Conservation (phyloP, 2,329 filamentous ascomycete species). For the Aspergillus pseudoglaucus region DNA sequence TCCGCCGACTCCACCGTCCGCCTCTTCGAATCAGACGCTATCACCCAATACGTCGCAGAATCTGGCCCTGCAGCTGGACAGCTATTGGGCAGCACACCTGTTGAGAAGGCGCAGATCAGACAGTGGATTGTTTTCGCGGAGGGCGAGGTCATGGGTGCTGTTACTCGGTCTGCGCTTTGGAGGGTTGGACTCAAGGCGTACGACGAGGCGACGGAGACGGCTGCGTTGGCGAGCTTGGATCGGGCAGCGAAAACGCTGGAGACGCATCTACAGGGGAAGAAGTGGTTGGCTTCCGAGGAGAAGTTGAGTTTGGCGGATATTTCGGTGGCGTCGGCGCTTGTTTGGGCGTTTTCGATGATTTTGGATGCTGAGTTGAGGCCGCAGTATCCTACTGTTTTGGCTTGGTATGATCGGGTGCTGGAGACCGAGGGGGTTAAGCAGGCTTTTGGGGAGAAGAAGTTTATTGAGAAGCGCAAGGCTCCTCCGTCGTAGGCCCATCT, state of each 20-base stretch:
- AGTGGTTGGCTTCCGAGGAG: constrained; percentile 18
- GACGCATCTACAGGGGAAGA: constrained; percentile 11
- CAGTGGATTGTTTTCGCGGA: constrained; percentile 45
- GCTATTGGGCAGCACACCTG: constrained; percentile 40
- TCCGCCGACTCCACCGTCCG: constrained; percentile 40
- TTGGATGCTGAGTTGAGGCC: constrained; percentile 23
- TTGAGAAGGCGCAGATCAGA: constrained; percentile 38
- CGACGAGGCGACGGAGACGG: constrained; percentile 15
- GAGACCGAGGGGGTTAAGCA: constrained; percentile 17
- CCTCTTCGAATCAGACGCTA: constrained; percentile 44
- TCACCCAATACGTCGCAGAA: constrained; percentile 42
- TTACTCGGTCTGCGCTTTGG: constrained; percentile 15
- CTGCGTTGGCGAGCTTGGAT: constrained; percentile 12
- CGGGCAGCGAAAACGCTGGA: constrained; percentile 17
- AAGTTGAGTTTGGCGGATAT: constrained; percentile 26
- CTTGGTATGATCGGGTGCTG: constrained; percentile 18
- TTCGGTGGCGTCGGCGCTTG: constrained; percentile 15
- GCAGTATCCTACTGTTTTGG: constrained; percentile 16
- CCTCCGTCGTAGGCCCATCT: constrained; percentile 1
- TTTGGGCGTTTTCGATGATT: constrained; percentile 18
- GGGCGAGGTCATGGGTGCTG: constrained; percentile 16
- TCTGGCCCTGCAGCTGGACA: constrained; percentile 41
- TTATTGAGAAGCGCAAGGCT: constrained; percentile 17
- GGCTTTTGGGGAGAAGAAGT: constrained; percentile 20
- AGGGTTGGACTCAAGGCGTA: constrained; percentile 13